These are phyloP conservation scores for Aspergillus steynii DNA, from an alignment of 495 filamentous ascomycete species.

Conservation along the genomic window DNA sequence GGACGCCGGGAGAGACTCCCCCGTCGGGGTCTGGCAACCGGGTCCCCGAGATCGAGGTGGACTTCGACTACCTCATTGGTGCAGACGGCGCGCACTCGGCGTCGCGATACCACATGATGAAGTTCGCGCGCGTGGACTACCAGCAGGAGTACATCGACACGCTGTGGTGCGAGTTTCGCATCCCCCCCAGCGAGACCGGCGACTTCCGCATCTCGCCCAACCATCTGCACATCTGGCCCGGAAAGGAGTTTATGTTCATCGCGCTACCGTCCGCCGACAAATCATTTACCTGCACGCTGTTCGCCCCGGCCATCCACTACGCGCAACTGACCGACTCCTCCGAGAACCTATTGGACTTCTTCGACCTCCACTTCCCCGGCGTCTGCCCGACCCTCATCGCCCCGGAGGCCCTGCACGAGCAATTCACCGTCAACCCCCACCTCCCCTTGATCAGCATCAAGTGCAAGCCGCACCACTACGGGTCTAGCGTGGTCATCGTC, in stretches of 20 bases:
- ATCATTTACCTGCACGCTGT: conserved; percentile 94
- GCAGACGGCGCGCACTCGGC: conserved; percentile 95
- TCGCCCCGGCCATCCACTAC: conserved; percentile 62
- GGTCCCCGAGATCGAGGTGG: conserved; percentile 63
- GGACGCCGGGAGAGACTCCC: conserved; percentile 33
- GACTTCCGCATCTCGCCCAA: conserved; percentile 81
- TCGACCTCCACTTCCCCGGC: conserved; percentile 80
- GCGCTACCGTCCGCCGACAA: conserved; percentile 86
- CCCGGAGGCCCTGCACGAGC: conserved; percentile 61
- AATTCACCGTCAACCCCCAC: conserved; percentile 79
- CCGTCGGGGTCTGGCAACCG: conserved; percentile 35
- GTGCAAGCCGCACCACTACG: conserved; percentile 82
- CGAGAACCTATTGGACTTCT: conserved; percentile 63
- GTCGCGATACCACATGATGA: conserved; percentile 90
- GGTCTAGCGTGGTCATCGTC: conserved; percentile 74
- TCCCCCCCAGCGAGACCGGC: conserved; percentile 56
- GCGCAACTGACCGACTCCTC: conserved; percentile 57
- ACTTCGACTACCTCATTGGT: conserved; percentile 93
- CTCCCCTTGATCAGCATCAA: conserved; percentile 92
- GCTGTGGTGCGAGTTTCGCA: conserved; percentile 94
- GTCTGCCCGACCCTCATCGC: conserved; percentile 78
- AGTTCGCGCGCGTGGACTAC: conserved; percentile 83
- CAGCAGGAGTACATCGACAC: conserved; percentile 96
- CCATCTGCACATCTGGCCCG: conserved; percentile 98
- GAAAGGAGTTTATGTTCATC: conserved; percentile 93